Evolutionary conservation across 1,139 yeast genomes (phyloP), one percentile per base, ranked within the genome.

Genomic region (Groenewaldozyma auringiensis): DNA sequence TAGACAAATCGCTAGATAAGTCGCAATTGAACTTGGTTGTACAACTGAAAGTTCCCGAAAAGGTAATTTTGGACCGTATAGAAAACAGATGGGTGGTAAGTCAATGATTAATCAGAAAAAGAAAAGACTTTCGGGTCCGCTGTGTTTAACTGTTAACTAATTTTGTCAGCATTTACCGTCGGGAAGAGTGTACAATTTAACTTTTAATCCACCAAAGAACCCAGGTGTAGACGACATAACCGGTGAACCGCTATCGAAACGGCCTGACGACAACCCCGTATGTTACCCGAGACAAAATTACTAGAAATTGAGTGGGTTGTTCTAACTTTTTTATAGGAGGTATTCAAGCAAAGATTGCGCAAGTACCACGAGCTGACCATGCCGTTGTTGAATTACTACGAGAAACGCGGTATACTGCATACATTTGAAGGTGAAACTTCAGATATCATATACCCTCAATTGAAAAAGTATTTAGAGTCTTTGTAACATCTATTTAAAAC

Each of bases 181-280:
- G 49, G 96, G 96, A 0, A 69, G 96, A 52, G 83, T 88, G 1
- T 89, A 89, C 63, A 89, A 84, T 60, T 63, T 85, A 52, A 81
- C 86, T 49, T 89, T 86, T 64, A 87, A 85, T 57, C 96, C 96
- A 2, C 97, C 97, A 2, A 82, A 81, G 55, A 75, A 73, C 1
- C 79, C 88, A 0, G 94, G 86, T 43, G 73, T 67, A 50, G 97
- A 89, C 60, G 96, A 89, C 60, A 60, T 87, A 2, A 89, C 97
- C 0, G 96, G 96, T 0, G 96, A 89, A 59, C 81, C 86, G 1
- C 69, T 89, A 48, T 66, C 75, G 29, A 85, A 87, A 63, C 73
- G 97, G 47, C 72, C 79, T 0, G 97, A 89, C 58, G 97, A 89
- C 60, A 84, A 81, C 39, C 74, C 74, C 2, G 63, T 53, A 46